Base-by-base conservation (phyloP, 129 eudicot genomes). In the Artemisia tridentata region DNA sequence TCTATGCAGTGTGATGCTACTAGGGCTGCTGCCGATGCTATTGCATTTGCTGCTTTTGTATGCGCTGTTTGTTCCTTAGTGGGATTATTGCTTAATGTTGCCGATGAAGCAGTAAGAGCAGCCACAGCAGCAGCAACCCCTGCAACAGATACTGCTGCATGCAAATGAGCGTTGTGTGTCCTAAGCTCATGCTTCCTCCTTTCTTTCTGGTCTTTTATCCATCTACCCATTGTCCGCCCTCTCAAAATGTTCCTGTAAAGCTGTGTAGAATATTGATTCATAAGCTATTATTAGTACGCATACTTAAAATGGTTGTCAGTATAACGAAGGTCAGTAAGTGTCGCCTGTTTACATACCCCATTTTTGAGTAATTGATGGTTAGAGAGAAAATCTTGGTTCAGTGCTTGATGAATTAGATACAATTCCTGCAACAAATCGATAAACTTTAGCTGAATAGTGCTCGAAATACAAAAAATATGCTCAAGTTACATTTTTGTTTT, bases 1-100 rank as follows among this genome's bases (percentile, higher is more conserved):
- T 92, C 95, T 67, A 92, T 89, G 86, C 98, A 92, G 67, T 92
- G 96, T 27, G 98, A 86, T 21, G 98, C 96, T 47, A 92, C 98
- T 17, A 92, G 75, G 31, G 96, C 88, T 66, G 98, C 98, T 62
- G 98, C 98, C 55, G 98, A 80, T 67, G 98, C 95, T 29, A 92
- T 66, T 56, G 96, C 98, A 72, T 88, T 47, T 15, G 85, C 74
- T 45, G 85, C 46, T 74, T 83, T 90, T n/a, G 82, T 72, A 31
- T 77, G 56, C 9, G 77, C 75, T 48, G 75, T 80, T 27, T 79
- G 61, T 13, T 82, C 71, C 19, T 76, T 58, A 9, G 65, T 52
- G 10, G 64, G 12, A 47, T 15, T 71, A 20, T 81, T 88, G n/a
- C 76, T 72, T 48, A 79, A 76, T 3, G 85, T 57, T 61, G 77